These are phyloP conservation scores for Hanseniaspora valbyensis DNA, from an alignment of 805 yeast species.

Conservation along the genomic window DNA sequence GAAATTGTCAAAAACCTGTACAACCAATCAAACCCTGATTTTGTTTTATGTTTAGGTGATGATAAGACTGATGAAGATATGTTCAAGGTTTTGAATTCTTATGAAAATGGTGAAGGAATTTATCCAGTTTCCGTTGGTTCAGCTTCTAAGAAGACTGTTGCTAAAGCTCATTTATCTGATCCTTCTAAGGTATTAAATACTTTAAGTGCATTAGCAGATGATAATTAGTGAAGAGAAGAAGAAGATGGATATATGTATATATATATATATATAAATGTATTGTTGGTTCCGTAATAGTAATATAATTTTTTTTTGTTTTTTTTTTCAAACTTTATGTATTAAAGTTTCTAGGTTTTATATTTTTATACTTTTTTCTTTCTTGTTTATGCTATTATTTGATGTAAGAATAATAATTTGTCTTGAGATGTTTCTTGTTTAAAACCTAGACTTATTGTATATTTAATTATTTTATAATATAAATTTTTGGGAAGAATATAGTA, in stretches of 20 bases:
- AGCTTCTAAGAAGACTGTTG: conserved; percentile 73
- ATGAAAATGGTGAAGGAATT: conserved; percentile 46
- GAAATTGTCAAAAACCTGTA: conserved; percentile 62
- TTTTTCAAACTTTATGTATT: too few relatives aligned
- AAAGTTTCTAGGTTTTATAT: background rate
- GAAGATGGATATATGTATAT: conserved; percentile 13
- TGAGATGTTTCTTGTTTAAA: background rate
- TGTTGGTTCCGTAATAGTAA: too few relatives aligned
- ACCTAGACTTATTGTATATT: background rate
- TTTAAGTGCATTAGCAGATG: conserved; percentile 60
- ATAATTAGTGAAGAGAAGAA: conserved; percentile 28
- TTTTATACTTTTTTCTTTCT: background rate
- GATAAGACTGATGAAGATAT: conserved; percentile 96
- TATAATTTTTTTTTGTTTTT: too few relatives aligned
- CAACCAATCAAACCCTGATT: conserved; percentile 56
- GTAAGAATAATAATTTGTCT: background rate
- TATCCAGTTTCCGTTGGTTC: conserved; percentile 90
- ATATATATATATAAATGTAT: background rate
- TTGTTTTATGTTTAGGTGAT: conserved; percentile 84
- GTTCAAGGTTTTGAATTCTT: conserved; percentile 65
- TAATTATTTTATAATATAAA: background rate
- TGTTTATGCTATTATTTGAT: background rate
- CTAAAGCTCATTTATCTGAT: conserved; percentile 73
- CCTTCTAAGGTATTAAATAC: conserved; percentile 79
- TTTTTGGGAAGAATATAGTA: background rate